Base-by-base conservation (phyloP, 1,139 yeast genomes). In the Debaryomyces fabryi region DNA sequence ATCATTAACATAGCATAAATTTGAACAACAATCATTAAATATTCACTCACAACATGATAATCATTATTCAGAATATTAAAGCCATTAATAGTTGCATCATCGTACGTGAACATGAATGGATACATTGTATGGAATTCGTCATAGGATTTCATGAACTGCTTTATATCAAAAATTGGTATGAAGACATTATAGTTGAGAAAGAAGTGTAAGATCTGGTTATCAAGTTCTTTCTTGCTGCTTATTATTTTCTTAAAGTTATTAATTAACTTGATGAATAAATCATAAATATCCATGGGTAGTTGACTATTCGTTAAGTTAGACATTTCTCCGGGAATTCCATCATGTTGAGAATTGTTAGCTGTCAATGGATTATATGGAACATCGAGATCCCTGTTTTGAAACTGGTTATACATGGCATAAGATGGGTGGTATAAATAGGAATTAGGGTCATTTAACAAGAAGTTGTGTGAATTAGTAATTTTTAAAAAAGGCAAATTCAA, bases 121-220 rank as follows among this genome's bases (percentile, higher is more conserved):
- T 79, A 81, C 74, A 79, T 79, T 46, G 82, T 80, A 55, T 79
- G 81, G 58, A 81, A 79, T 3, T 77, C 80, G 48, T 81, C 81
- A 54, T 83, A 83, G 46, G 76, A 73, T 55, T 76, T 78, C 76
- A 82, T 82, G 57, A 83, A 83, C 38, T 72, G 64, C 43, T 74
- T 76, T 55, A 79, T 83, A 58, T 83, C 86, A 52, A 83, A 74
- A n/a, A 83, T 79, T 9, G 88, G 88, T 25, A 83, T 75, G 52
- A 83, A 72, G 18, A 76, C 72, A 60, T 83, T 83, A 58, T 81
- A 77, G 55, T 81, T 78, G 48, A 81, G 69, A 57, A 83, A 83
- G 58, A 72, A 83, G 45, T 80, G 76, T 52, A 72, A 68, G 32
- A 83, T 72, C 47, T 81, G 77, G 48, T 74, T 71, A 56, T 83